phyloP scores from a whole-genome alignment of 768 basidiomycete genomes.

The Pisolithus sp. region DNA sequence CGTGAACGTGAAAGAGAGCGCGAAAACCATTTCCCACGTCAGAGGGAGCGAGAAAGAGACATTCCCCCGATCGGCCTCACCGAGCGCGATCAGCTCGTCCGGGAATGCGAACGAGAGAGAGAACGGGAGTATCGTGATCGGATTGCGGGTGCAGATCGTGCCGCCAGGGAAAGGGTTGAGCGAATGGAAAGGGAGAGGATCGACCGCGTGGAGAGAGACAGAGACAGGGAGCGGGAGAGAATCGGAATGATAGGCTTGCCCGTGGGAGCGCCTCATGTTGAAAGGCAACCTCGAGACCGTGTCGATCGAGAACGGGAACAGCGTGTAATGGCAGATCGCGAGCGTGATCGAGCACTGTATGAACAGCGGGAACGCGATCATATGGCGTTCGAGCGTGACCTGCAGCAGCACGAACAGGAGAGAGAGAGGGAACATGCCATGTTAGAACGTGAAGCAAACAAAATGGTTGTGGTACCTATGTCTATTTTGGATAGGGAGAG shows the following conservation, averaged over 20 bases:
- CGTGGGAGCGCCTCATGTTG: slow-evolving; percentile 5
- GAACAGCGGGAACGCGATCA: slow-evolving; percentile 16
- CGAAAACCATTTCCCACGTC: slow-evolving; percentile 18
- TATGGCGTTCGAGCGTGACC: slow-evolving; percentile 14
- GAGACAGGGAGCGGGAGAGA: slow-evolving; percentile 14
- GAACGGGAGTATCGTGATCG: slow-evolving; percentile 25
- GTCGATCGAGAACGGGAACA: slow-evolving; percentile 13
- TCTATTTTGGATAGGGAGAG: neutral
- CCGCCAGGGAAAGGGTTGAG: neutral
- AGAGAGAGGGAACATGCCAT: slow-evolving; percentile 20
- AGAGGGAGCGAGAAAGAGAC: slow-evolving; percentile 1
- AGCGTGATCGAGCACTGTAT: slow-evolving; percentile 13
- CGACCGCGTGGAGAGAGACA: slow-evolving; percentile 14
- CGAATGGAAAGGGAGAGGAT: neutral
- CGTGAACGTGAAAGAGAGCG: slow-evolving; percentile 21
- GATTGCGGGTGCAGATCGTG: slow-evolving; percentile 14
- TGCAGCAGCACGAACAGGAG: slow-evolving; percentile 16
- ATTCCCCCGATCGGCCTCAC: neutral
- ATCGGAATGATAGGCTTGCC: slow-evolving; percentile 10
- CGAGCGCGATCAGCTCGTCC: slow-evolving; percentile 9
- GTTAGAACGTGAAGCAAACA: slow-evolving; percentile 10
- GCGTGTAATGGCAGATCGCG: slow-evolving; percentile 11
- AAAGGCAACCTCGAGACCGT: neutral
- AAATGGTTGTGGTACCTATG: neutral
- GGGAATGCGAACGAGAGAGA: slow-evolving; percentile 24